Base-by-base conservation (phyloP, 2,329 filamentous ascomycete genomes). In the Ilyonectria robusta region DNA sequence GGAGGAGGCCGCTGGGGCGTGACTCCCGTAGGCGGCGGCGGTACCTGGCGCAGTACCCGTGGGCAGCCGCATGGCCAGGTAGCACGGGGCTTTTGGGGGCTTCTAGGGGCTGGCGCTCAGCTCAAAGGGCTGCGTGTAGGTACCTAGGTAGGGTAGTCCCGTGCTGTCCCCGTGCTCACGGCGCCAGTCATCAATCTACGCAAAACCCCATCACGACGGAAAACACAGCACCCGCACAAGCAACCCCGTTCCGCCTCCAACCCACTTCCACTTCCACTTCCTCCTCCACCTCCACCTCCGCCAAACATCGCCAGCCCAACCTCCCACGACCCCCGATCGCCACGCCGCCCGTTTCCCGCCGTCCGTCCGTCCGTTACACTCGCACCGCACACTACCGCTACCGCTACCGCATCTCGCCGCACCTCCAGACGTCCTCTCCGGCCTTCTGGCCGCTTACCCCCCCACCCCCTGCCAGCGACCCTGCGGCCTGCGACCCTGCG, bases 121-220 rank as follows among this genome's bases (percentile, higher is more conserved):
- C 40, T 42, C 31, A 33, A 33, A 33, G 9, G 31, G 31, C 31
- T 33, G 31, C 11, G 31, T 11, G 21, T 33, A 21, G 21, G 21
- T 23, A 10, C 21, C 21, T 21, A n/a, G n/a, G n/a, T n/a, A n/a
- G n/a, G n/a, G n/a, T 21, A n/a, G 23, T 46, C 51, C 63, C 51
- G 37, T 66, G 4, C 26, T 46, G 37, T 40, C 37, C 37, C 33
- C 50, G 37, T 55, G 37, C 37, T 40, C 13, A 15, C 26, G 6
- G 17, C 3, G 37, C 33, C 56, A 59, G 51, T 56, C 59, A 61
- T 66, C 62, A 59, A 59, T 55, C 55, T 59, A 64, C 55, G 48
- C 56, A 47, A 62, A 62, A 62, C 47, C 58, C 54, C 54, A 61
- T 61, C 57, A 57, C 51, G 44, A 65, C 57, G 31, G 59, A 64